Evolutionary conservation across 1,284 basidiomycete species (phyloP), one percentile per base, ranked within the genome.

Genomic region (Tylopilus sp.): DNA sequence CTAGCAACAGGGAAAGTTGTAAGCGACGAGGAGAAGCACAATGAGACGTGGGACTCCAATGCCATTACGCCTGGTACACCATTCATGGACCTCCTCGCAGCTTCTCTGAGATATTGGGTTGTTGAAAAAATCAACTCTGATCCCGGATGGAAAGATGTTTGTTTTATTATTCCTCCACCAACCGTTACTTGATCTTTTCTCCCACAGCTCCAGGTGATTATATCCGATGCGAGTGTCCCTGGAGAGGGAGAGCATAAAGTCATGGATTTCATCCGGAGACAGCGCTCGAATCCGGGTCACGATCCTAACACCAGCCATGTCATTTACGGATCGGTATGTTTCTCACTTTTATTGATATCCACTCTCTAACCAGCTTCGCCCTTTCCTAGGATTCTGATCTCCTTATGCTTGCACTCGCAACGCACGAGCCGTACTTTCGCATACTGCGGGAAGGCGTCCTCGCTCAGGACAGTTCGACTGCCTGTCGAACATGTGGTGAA

Each of bases 211-310:
- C 91, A 99, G 85, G 94, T 99, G 68, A 92, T 99, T 70, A 95
- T 99, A 67, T 99, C 98, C 4, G 98, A 99, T 73, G 95, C 97
- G 3, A 93, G 94, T 63, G 98, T 99, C 15, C 97, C 97, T 2
- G 97, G 97, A 70, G 98, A 99, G 81, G 98, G 98, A 77, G 98
- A 99, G 80, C 98, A 99, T 83, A 99, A 99, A 84, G 99, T 99
- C 72, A 99, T 99, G 95, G 98, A 99, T 77, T 98, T 91, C 80
- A 98, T 99, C 70, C 87, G 98, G 65, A 88, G 97, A 57, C 96
- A 98, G 75, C 88, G 98, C 58, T 86, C 88, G 57, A 94, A 98
- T 75, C 88, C 90, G 41, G 92, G 91, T 16, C 93, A 99, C 82
- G 93, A 99, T 80, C 92, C 98, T 38, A 99, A 99, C 77, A 99